Conservation (phyloP, 306 rosid genomes). For the Castanea mollissima region DNA sequence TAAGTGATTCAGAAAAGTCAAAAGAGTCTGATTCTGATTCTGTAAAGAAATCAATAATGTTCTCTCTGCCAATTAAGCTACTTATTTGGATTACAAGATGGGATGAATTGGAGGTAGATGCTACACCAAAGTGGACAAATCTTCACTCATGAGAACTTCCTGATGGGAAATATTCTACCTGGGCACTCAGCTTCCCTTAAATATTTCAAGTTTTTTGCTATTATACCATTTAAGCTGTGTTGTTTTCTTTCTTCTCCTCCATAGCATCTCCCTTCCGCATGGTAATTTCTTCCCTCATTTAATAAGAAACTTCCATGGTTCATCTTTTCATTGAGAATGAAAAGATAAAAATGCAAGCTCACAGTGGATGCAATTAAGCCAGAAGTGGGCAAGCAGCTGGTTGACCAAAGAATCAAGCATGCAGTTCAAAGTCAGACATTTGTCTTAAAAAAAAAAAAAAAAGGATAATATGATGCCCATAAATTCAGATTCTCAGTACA, state of each 20-base stretch:
- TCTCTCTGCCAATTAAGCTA: neutral
- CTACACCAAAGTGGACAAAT: slow-evolving; percentile 6
- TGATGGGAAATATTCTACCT: neutral
- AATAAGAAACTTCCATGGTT: neutral
- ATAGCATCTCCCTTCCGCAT: neutral
- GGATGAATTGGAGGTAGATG: neutral
- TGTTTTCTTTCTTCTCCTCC: neutral
- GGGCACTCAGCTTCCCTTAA: neutral
- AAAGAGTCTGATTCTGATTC: neutral
- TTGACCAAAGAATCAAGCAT: neutral
- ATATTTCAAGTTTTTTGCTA: too few relatives aligned
- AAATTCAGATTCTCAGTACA: neutral
- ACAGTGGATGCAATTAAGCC: neutral
- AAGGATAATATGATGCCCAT: neutral
- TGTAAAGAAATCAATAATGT: neutral
- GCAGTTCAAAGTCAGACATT: neutral
- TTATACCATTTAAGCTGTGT: neutral
- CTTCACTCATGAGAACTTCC: neutral
- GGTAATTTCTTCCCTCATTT: neutral
- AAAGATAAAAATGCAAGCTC: neutral
- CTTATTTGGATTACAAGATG: slow-evolving; percentile 13
- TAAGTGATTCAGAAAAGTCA: neutral
- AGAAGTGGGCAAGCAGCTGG: neutral
- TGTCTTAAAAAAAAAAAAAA: neutral
- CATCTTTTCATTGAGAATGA: neutral